A percentile compares a stretch with the other conserved stretches of the same genome.
Conservation (phyloP, 768 basidiomycete genomes). For the Postia placenta region DNA sequence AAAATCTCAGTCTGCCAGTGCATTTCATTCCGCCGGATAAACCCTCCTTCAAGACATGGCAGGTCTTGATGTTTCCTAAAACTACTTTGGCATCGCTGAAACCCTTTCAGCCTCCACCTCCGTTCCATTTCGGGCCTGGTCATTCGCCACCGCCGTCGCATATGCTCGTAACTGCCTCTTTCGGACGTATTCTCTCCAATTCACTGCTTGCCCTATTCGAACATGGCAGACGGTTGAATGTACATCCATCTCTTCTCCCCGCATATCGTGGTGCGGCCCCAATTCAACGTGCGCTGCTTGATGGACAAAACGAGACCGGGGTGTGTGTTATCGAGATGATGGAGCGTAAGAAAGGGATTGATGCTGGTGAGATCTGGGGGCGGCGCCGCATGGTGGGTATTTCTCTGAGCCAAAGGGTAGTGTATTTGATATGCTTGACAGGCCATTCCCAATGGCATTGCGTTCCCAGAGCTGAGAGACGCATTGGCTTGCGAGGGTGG, state of each 20-base stretch:
- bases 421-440: neutral
- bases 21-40: conserved; percentile 56
- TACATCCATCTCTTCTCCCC: conserved; percentile 87
- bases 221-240: conserved; percentile 59
- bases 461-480: conserved; percentile 53
- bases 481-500: conserved; percentile 61
- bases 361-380: conserved; percentile 71
- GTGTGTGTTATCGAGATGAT: conserved; percentile 80
- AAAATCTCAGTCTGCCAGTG: conserved; percentile 47
- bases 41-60: conserved; percentile 58
- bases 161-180: conserved; percentile 82
- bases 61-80: conserved; percentile 32
- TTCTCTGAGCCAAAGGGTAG: neutral
- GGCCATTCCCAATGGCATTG: conserved; percentile 44
- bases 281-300: conserved; percentile 76
- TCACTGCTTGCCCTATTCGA: conserved; percentile 58
- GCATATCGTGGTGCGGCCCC: conserved; percentile 88
- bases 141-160: conserved; percentile 32
- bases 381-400: conserved; percentile 43
- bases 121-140: conserved; percentile 35
- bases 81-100: neutral
- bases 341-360: conserved; percentile 63
- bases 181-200: conserved; percentile 76
- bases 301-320: conserved; percentile 63
- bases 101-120: conserved; percentile 11